Evolutionary conservation across 169 alveolate species (phyloP).

Genomic region (Eimeria acervulina): DNA sequence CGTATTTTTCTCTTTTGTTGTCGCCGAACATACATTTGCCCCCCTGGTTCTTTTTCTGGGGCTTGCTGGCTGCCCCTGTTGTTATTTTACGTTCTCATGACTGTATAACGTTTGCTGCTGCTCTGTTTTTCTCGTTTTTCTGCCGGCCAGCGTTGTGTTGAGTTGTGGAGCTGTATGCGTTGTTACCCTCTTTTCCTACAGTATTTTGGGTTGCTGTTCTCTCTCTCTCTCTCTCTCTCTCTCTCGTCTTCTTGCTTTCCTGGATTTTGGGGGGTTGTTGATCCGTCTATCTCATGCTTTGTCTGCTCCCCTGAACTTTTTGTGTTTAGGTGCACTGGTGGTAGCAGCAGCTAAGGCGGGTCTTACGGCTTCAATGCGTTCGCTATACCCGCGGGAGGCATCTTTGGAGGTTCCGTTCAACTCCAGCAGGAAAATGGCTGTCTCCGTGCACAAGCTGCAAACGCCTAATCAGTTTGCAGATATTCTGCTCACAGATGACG

Average conservation of each 20-base stretch:
- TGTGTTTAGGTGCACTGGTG: slow-evolving; percentile 89
- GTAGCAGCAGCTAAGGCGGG: slow-evolving; percentile 95
- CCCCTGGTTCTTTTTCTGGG: not conserved
- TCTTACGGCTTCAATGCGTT: slow-evolving; percentile 80
- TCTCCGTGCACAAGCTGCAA: slow-evolving; percentile 92
- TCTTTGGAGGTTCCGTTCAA: slow-evolving; percentile 94
- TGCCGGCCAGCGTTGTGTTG: too few species aligned
- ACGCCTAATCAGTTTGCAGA: slow-evolving; percentile 86
- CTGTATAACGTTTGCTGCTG: too few species aligned
- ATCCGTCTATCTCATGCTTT: not conserved
- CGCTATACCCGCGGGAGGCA: slow-evolving; percentile 83
- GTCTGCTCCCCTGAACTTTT: not conserved
- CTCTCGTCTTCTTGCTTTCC: too few species aligned
- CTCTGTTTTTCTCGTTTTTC: too few species aligned
- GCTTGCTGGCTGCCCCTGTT: not conserved
- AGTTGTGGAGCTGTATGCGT: too few species aligned
- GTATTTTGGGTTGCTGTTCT: too few species aligned
- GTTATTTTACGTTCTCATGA: not conserved
- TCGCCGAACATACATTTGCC: not conserved
- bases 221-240: too few species aligned
- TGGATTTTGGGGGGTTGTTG: too few species aligned
- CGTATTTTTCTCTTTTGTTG: not conserved
- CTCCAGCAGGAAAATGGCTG: slow-evolving; percentile 94
- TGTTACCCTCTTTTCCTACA: too few species aligned
- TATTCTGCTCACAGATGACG: slow-evolving; percentile 68